A percentile compares a stretch with the other conserved stretches of the same genome.
Conservation (phyloP, 164 flowering plant genomes). For the Magnolia changhungtana region DNA sequence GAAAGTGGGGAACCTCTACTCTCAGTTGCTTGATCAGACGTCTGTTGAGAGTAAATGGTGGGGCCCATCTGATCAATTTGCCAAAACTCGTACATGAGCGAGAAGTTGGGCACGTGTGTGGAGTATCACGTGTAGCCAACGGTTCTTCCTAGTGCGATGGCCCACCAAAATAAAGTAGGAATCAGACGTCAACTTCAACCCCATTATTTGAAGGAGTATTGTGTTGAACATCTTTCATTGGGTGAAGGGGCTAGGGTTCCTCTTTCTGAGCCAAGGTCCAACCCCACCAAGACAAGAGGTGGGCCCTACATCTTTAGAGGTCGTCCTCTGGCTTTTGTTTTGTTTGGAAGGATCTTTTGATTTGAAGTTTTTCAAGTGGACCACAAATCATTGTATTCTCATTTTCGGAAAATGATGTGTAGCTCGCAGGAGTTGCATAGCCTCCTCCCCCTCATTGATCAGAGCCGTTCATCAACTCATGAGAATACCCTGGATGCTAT, state of each 20-base stretch:
- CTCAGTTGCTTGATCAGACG: not conserved
- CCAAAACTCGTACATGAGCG: no score
- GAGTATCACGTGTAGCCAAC: not conserved
- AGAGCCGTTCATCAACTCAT: not conserved
- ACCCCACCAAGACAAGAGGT: slow-evolving; percentile 26
- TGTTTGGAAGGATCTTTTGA: slow-evolving; percentile 9
- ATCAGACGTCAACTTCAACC: slow-evolving; percentile 27
- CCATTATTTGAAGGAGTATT: slow-evolving; percentile 8
- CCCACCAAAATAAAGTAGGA: not conserved
- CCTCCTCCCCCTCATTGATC: not conserved
- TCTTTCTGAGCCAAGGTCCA: slow-evolving; percentile 32
- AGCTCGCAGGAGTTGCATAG: not conserved
- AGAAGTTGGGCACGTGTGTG: no score
- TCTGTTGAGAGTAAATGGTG: not conserved
- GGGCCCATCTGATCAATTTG: no score
- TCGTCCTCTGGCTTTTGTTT: slow-evolving; percentile 1
- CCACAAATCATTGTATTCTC: not conserved
- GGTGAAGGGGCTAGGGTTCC: slow-evolving; percentile 17
- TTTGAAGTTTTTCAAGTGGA: not conserved
- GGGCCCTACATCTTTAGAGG: slow-evolving; percentile 12
- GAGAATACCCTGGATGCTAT: no score
- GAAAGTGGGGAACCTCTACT: no score
- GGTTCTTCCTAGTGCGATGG: not conserved
- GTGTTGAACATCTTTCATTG: slow-evolving; percentile 23
- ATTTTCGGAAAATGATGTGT: not conserved